These are phyloP conservation scores for Aspergillus nanangensis DNA, from an alignment of 495 filamentous ascomycete genomes.

Conservation along the genomic window DNA sequence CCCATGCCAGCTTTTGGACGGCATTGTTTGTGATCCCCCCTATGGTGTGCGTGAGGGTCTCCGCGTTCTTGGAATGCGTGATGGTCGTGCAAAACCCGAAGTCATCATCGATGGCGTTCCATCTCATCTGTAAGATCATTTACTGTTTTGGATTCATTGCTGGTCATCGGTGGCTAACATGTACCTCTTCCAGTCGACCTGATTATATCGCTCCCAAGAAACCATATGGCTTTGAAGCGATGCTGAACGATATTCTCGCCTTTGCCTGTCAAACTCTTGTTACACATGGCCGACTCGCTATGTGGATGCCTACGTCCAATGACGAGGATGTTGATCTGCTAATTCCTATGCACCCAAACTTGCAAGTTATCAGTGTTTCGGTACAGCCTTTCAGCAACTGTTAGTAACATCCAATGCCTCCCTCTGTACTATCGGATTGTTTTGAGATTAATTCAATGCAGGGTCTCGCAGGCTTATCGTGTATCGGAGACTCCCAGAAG, in stretches of 20 bases:
- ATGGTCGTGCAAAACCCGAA: constrained; percentile 56
- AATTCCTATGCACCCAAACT: constrained; percentile 70
- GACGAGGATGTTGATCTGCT: constrained; percentile 68
- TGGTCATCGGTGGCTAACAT: constrained; percentile 7
- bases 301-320: constrained; percentile 97
- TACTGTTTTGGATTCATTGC: not conserved
- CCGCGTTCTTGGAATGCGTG: constrained; percentile 74
- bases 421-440: not conserved
- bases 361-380: constrained; percentile 75
- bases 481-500: constrained; percentile 67
- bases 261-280: constrained; percentile 79
- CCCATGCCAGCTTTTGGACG: constrained; percentile 60
- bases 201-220: constrained; percentile 86
- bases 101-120: constrained; percentile 65
- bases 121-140: constrained; percentile 57
- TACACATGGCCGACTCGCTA: constrained; percentile 72
- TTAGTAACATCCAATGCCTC: constrained; percentile 30
- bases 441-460: constrained; percentile 21
- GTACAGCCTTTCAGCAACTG: constrained; percentile 87
- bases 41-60: constrained; percentile 96
- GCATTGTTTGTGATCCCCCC: constrained; percentile 93
- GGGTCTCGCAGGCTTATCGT: constrained; percentile 86
- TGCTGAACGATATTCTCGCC: constrained; percentile 83
- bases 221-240: constrained; percentile 84
- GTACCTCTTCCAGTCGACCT: constrained; percentile 47